phyloP scores from a whole-genome alignment of 2,329 filamentous ascomycete genomes.

The Aspergillus calidoustus region DNA sequence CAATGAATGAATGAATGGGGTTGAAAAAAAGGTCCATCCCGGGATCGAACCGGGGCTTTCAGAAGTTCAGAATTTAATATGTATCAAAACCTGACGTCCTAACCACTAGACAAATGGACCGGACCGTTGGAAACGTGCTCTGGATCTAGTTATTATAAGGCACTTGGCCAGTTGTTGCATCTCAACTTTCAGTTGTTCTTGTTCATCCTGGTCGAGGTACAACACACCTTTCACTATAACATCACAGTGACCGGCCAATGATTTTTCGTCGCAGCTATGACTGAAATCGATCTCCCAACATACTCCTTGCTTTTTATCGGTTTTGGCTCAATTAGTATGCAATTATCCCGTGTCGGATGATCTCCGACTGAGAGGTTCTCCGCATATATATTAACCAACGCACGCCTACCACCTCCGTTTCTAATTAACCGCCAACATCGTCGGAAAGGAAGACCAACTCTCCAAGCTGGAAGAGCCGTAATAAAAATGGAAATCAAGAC shows the following conservation, averaged over 20 bases:
- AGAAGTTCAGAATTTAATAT: not conserved
- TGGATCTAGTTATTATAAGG: not conserved
- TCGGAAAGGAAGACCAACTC: not conserved
- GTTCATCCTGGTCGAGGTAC: not conserved
- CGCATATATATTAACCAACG: not conserved
- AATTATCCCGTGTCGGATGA: not conserved
- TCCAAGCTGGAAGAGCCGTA: not conserved
- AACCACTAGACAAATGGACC: not conserved
- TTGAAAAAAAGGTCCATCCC: not conserved
- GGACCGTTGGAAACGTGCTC: not conserved
- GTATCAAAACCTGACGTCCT: not conserved
- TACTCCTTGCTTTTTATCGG: not conserved
- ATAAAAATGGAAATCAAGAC: constrained; percentile 15
- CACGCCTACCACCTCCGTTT: not conserved
- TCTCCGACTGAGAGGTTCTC: not conserved
- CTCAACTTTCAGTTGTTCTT: not conserved
- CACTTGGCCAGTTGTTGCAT: not conserved
- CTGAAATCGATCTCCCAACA: not conserved
- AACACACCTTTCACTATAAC: not conserved
- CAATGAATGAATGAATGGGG: too few species aligned
- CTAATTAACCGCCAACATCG: not conserved
- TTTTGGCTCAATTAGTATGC: not conserved
- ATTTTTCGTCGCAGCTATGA: not conserved
- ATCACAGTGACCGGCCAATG: not conserved
- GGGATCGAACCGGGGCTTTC: not conserved